These are phyloP conservation scores for Clonostachys solani DNA, from an alignment of 2,329 filamentous ascomycete genomes.

Conservation along the genomic window DNA sequence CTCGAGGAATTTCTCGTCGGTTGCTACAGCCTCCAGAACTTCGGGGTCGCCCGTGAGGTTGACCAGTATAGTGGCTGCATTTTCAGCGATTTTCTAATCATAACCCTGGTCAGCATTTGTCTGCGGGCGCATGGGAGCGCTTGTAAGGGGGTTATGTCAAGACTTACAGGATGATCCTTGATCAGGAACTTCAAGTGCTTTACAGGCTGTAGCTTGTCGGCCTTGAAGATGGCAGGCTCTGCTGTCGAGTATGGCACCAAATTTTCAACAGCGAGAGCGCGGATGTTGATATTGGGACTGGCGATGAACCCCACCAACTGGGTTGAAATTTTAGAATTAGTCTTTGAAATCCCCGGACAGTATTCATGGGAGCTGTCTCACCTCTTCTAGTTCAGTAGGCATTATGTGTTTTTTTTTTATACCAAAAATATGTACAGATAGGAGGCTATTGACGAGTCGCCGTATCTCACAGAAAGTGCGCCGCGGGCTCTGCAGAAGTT, in stretches of 20 bases:
- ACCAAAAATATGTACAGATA: not conserved
- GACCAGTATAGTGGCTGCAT: slow-evolving; percentile 86
- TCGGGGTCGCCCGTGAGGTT: slow-evolving; percentile 78
- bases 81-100: slow-evolving; percentile 77
- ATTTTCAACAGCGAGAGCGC: slow-evolving; percentile 80
- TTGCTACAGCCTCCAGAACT: slow-evolving; percentile 66
- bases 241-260: slow-evolving; percentile 76
- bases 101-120: slow-evolving; percentile 1
- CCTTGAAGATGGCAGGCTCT: slow-evolving; percentile 80
- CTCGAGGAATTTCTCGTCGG: slow-evolving; percentile 79
- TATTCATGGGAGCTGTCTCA: slow-evolving; percentile 25
- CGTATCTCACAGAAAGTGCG: no score
- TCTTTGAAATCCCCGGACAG: not conserved
- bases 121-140: no score
- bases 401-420: slow-evolving; percentile 35
- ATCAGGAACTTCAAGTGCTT: slow-evolving; percentile 85
- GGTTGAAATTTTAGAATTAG: not conserved
- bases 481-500: no score
- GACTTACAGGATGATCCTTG: slow-evolving; percentile 72
- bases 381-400: slow-evolving; percentile 75
- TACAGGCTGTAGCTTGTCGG: slow-evolving; percentile 70
- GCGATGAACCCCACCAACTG: slow-evolving; percentile 91
- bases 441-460: no score
- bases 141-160: not conserved
- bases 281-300: slow-evolving; percentile 86